Evolutionary conservation across 306 rosid species (phyloP), one percentile per base, ranked within the genome.

Genomic region (Quercus engelmannii): DNA sequence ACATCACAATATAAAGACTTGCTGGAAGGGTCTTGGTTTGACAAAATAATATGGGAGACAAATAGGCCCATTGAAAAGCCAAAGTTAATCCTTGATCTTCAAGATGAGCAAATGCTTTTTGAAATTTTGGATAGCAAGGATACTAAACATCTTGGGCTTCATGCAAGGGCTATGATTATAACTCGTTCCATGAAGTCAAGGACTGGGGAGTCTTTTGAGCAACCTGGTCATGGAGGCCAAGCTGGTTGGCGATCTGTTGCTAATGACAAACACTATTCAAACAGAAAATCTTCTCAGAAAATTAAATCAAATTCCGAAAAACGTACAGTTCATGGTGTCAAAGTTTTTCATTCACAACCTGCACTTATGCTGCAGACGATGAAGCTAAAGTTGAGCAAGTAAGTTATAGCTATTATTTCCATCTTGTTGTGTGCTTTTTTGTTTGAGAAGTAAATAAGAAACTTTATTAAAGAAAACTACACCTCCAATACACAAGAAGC

Each of bases 311-410:
- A 90, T 86, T 94, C 97, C 20, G 90, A 92, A 87, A 94, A 89
- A 31, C 97, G 99, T 83, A 87, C 92, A 4, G 90, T 89, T 80
- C 97, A 91, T 73, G 99, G 97, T 51, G 89, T 94, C 86, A 92
- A 90, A 90, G 83, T 94, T 84, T 91, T 89, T 76, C 99, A 94
- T 83, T 92, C 99, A 55, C 94, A 92, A 81, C 95, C 99, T 76
- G 97, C 97, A 15, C 78, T 92, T 89, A 94, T 88, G 80, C 82
- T 94, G 75, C 97, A 94, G 88, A 94, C 97, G 4, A 94, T 91
- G 95, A 92, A 92, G 78, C 85, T 94, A 82, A 94, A 93, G 87
- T 86, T 94, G 85, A 91, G 94, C 97, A 94, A 94, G 99, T 94
- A 91, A 87, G 97, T 67, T 26, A 33, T 65, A 18, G 52, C 25